phyloP scores from a whole-genome alignment of 1,139 yeast genomes.

The Barnettozyma hawaiiensis region DNA sequence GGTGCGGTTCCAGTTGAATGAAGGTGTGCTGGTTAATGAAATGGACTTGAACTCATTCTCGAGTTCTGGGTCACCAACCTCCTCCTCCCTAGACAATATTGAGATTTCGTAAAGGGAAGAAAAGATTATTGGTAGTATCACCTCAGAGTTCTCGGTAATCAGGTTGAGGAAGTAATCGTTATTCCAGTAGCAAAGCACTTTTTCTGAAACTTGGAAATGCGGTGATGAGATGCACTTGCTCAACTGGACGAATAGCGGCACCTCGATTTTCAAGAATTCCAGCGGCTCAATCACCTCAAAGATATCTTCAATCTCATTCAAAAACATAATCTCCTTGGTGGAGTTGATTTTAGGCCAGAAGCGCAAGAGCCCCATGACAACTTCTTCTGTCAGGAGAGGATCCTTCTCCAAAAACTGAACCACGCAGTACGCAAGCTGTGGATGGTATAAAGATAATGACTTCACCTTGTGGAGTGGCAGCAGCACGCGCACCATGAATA shows the following conservation, averaged over 20 bases:
- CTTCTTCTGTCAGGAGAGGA: conserved; percentile 88
- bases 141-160: conserved; percentile 88
- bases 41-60: conserved; percentile 26
- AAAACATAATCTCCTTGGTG: conserved; percentile 92
- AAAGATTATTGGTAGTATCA: conserved; percentile 86
- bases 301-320: conserved; percentile 93
- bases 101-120: conserved; percentile 85
- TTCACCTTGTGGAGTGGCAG: conserved; percentile 92
- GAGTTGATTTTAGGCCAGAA: conserved; percentile 97
- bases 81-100: conserved; percentile 21
- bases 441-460: conserved; percentile 83
- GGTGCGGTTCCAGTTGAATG: conserved; percentile 76
- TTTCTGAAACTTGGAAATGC: conserved; percentile 96
- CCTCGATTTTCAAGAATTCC: conserved; percentile 87
- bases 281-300: conserved; percentile 94
- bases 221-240: conserved; percentile 93
- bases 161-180: conserved; percentile 89
- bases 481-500: conserved; percentile 80
- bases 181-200: conserved; percentile 90
- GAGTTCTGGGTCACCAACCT: conserved; percentile 30
- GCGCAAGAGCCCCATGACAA: conserved; percentile 82
- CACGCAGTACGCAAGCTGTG: conserved; percentile 94
- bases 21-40: conserved; percentile 15
- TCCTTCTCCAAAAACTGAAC: conserved; percentile 96
- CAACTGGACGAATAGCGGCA: conserved; percentile 89